Percentiles rank a stretch among this genome's conserved stretches.
phyloP scores from a whole-genome alignment of 169 alveolate genomes.

The Cryptosporidium muris region DNA sequence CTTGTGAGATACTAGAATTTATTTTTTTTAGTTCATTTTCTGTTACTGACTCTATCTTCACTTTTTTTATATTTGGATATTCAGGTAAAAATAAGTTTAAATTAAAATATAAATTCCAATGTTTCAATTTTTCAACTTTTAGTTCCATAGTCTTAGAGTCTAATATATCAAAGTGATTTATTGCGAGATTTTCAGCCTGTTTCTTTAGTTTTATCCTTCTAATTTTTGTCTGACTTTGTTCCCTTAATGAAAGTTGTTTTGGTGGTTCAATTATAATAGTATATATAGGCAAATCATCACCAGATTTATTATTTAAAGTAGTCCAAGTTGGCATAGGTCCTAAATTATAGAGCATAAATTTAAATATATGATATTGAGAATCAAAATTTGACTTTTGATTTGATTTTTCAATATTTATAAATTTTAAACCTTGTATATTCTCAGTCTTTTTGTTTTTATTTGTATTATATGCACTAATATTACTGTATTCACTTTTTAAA shows the following conservation, averaged over 20 bases:
- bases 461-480: too few species aligned
- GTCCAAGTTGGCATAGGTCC: slow-evolving; percentile 69
- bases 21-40: neutral
- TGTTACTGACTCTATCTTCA: neutral
- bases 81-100: slow-evolving; percentile 38
- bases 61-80: neutral
- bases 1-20: neutral
- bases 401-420: neutral
- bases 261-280: slow-evolving; percentile 41
- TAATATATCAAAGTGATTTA: slow-evolving; percentile 41
- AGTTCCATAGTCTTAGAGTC: slow-evolving; percentile 43
- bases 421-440: neutral
- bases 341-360: slow-evolving; percentile 53
- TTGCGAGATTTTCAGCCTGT: slow-evolving; percentile 66
- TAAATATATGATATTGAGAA: slow-evolving; percentile 22
- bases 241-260: slow-evolving; percentile 17
- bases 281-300: neutral
- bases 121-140: slow-evolving; percentile 4
- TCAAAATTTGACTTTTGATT: neutral
- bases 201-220: slow-evolving; percentile 45
- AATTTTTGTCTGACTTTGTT: slow-evolving; percentile 41
- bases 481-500: neutral
- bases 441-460: neutral
- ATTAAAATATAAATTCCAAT: slow-evolving; percentile 29
- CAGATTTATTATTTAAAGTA: neutral